Conservation (phyloP, 306 rosid species). For the Vicia villosa region DNA sequence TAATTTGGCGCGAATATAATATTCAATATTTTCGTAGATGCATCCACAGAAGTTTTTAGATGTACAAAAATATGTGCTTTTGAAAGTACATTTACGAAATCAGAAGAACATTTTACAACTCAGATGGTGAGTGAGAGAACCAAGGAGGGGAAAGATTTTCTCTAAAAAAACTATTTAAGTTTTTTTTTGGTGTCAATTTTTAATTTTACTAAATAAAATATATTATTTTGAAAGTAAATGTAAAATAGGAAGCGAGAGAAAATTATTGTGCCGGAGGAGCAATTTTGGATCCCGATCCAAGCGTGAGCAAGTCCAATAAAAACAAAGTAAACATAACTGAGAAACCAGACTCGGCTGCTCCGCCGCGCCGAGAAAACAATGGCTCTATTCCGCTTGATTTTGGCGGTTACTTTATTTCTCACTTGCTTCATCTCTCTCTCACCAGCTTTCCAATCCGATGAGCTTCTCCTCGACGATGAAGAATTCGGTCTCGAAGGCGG, state of each 20-base stretch:
- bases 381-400: slow-evolving; percentile 33
- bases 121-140: too few species aligned
- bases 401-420: slow-evolving; percentile 25
- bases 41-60: too few species aligned
- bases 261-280: background rate
- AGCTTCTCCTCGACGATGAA: slow-evolving; percentile 87
- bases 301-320: background rate
- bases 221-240: too few species aligned
- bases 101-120: too few species aligned
- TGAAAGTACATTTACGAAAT: too few species aligned
- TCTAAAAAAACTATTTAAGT: too few species aligned
- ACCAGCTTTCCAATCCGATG: slow-evolving; percentile 84
- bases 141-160: too few species aligned
- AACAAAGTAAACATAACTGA: background rate
- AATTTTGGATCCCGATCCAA: background rate
- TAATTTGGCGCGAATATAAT: too few species aligned
- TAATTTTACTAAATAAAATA: too few species aligned
- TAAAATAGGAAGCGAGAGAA: background rate
- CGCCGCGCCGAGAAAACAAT: slow-evolving; percentile 33
- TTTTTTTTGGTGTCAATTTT: too few species aligned
- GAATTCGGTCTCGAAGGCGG: slow-evolving; percentile 94
- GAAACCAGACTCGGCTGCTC: slow-evolving; percentile 15
- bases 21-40: too few species aligned
- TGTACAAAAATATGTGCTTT: too few species aligned
- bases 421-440: slow-evolving; percentile 41